A percentile compares a stretch with the other conserved stretches of the same genome.
Evolutionary conservation across 352 stramenopile genomes (phyloP).

Genomic region (Phytophthora pluvialis): DNA sequence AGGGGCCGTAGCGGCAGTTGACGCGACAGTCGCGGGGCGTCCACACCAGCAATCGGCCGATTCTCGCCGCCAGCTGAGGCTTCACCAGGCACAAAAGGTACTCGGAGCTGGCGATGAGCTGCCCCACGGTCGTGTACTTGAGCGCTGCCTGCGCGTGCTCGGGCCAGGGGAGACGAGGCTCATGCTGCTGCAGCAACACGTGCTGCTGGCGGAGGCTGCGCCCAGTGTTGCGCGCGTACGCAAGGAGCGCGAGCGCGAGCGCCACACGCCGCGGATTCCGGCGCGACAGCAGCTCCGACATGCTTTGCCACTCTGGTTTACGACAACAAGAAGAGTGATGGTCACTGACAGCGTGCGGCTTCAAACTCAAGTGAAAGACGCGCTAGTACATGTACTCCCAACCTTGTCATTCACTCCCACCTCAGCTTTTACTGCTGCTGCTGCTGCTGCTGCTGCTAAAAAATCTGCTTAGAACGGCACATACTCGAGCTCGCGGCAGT

Average conservation of each 20-base stretch:
- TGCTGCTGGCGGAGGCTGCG: slow-evolving; percentile 32
- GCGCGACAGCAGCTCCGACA: slow-evolving; percentile 11
- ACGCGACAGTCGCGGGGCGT: slow-evolving; percentile 31
- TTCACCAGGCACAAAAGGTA: slow-evolving; percentile 67
- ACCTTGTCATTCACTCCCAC: slow-evolving; percentile 9
- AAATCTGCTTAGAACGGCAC: slow-evolving; percentile 52
- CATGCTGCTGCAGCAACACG: slow-evolving; percentile 27
- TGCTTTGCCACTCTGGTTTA: slow-evolving; percentile 20
- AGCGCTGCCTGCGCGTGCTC: slow-evolving; percentile 29
- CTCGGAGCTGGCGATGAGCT: slow-evolving; percentile 60
- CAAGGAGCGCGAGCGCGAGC: slow-evolving; percentile 22
- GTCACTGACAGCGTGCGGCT: not conserved
- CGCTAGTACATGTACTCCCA: not conserved
- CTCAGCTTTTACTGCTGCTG: slow-evolving; percentile 1
- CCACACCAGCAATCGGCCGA: slow-evolving; percentile 54
- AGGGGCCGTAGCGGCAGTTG: slow-evolving; percentile 51
- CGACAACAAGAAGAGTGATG: slow-evolving; percentile 14
- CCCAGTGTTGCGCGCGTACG: slow-evolving; percentile 31
- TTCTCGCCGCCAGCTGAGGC: slow-evolving; percentile 49
- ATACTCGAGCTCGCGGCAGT: slow-evolving; percentile 72
- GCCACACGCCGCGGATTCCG: slow-evolving; percentile 17
- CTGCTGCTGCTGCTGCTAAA: not conserved
- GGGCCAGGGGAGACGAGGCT: slow-evolving; percentile 22
- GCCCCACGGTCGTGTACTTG: slow-evolving; percentile 54
- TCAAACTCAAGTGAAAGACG: not conserved